A percentile compares a stretch with the other conserved stretches of the same genome.
phyloP scores from a whole-genome alignment of 1,284 basidiomycete species.

The Microstroma glucosiphilum region DNA sequence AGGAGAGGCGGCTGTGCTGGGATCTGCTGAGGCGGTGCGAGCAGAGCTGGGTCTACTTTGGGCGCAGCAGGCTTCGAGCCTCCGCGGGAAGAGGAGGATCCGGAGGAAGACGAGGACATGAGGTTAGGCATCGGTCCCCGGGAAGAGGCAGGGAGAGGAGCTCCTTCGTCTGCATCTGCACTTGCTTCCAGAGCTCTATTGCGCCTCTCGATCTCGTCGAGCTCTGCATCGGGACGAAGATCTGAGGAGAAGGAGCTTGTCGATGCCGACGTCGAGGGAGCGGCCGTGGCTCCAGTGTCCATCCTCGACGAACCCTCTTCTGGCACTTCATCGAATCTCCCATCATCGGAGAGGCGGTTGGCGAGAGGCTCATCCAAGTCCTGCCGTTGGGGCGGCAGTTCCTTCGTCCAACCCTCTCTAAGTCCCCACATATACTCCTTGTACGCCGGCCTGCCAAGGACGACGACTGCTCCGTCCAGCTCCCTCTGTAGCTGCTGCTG shows the following conservation, averaged over 20 bases:
- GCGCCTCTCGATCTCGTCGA: slow-evolving; percentile 5
- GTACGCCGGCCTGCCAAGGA: slow-evolving; percentile 83
- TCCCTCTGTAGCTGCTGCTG: slow-evolving; percentile 61
- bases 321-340: slow-evolving; percentile 65
- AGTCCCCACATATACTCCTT: slow-evolving; percentile 92
- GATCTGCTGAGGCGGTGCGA: slow-evolving; percentile 59
- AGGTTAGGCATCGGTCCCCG: slow-evolving; percentile 20
- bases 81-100: not conserved
- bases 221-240: not conserved
- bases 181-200: slow-evolving; percentile 7
- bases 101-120: not conserved
- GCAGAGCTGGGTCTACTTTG: slow-evolving; percentile 41
- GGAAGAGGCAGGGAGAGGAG: not conserved
- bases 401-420: slow-evolving; percentile 68
- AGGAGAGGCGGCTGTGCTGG: slow-evolving; percentile 76
- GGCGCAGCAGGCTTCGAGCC: slow-evolving; percentile 19
- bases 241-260: not conserved
- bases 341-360: slow-evolving; percentile 64
- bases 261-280: not conserved
- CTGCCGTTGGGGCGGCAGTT: slow-evolving; percentile 57
- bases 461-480: slow-evolving; percentile 72
- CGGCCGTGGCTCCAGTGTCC: slow-evolving; percentile 26
- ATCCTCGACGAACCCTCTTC: slow-evolving; percentile 9
- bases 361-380: slow-evolving; percentile 66
- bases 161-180: not conserved